Percentiles rank a stretch among this genome's conserved stretches.
phyloP scores from a whole-genome alignment of 768 basidiomycete species.

The Scleroderma citrinum region DNA sequence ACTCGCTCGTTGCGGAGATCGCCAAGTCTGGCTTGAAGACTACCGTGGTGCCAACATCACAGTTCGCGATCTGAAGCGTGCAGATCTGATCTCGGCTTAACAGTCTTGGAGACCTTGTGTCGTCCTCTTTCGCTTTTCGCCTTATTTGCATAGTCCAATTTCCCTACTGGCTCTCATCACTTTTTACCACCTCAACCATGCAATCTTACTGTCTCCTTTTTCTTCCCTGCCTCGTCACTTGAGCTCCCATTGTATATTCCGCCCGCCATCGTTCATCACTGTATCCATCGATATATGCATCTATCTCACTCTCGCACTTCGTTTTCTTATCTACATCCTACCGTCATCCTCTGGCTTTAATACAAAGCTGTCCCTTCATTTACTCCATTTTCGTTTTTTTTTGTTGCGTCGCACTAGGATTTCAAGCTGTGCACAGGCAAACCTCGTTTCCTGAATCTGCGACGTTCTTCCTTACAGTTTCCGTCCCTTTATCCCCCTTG shows the following conservation, averaged over 20 bases:
- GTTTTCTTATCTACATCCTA: background rate
- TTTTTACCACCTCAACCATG: background rate
- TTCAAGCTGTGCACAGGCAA: background rate
- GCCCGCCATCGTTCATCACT: constrained; percentile 18
- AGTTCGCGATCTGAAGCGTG: constrained; percentile 48
- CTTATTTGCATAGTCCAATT: background rate
- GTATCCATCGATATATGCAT: constrained; percentile 28
- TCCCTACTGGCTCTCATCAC: background rate
- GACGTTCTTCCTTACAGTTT: background rate
- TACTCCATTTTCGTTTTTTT: background rate
- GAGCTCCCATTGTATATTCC: constrained; percentile 26
- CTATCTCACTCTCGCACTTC: background rate
- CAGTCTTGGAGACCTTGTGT: too few relatives aligned
- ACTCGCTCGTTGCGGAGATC: constrained; percentile 43
- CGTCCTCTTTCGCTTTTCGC: too few relatives aligned
- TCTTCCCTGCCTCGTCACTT: constrained; percentile 1
- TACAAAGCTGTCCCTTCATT: too few relatives aligned
- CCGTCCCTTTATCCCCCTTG: too few relatives aligned
- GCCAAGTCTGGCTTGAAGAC: constrained; percentile 62
- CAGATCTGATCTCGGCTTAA: constrained; percentile 4
- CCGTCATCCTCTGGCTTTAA: too few relatives aligned
- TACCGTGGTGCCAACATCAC: constrained; percentile 46
- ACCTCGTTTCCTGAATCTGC: background rate
- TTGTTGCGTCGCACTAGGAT: background rate
- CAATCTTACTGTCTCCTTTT: background rate